phyloP scores from a whole-genome alignment of 2,329 filamentous ascomycete genomes.

The Sphaerulina musiva region DNA sequence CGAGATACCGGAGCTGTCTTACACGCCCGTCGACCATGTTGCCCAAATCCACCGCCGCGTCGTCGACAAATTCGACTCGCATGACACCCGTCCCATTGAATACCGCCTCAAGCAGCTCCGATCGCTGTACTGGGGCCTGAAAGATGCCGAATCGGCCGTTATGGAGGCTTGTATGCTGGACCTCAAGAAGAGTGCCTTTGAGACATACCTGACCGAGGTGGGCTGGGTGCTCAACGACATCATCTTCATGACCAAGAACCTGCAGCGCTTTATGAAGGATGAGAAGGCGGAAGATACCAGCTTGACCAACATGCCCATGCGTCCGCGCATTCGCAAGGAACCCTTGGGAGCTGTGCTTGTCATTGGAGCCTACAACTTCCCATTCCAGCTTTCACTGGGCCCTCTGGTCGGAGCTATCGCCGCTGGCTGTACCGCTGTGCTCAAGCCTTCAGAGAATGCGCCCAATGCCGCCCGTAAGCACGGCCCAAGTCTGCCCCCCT shows the following conservation, averaged over 20 bases:
- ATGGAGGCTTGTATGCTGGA: conserved; percentile 70
- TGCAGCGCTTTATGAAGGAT: conserved; percentile 77
- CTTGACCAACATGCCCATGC: conserved; percentile 61
- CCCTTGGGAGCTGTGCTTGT: conserved; percentile 76
- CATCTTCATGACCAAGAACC: conserved; percentile 66
- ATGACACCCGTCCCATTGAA: conserved; percentile 74
- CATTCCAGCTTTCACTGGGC: conserved; percentile 69
- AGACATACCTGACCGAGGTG: conserved; percentile 68
- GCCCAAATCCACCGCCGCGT: conserved; percentile 53
- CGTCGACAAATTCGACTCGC: conserved; percentile 64
- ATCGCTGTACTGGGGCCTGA: conserved; percentile 87
- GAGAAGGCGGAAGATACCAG: conserved; percentile 66
- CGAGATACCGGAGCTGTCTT: conserved; percentile 30
- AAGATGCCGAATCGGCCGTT: conserved; percentile 68
- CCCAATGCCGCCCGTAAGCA: conserved; percentile 55
- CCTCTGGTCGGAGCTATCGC: conserved; percentile 85
- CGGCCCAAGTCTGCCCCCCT: neutral
- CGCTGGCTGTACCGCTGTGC: conserved; percentile 78
- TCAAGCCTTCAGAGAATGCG: conserved; percentile 86
- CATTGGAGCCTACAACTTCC: conserved; percentile 90
- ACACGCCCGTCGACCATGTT: conserved; percentile 62
- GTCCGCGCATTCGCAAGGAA: conserved; percentile 74
- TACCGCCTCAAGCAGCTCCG: conserved; percentile 81
- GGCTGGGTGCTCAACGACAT: conserved; percentile 76
- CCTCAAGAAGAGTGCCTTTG: conserved; percentile 68